Evolutionary conservation across 2,329 filamentous ascomycete genomes (phyloP).

Genomic region (Hysterium pulicare): DNA sequence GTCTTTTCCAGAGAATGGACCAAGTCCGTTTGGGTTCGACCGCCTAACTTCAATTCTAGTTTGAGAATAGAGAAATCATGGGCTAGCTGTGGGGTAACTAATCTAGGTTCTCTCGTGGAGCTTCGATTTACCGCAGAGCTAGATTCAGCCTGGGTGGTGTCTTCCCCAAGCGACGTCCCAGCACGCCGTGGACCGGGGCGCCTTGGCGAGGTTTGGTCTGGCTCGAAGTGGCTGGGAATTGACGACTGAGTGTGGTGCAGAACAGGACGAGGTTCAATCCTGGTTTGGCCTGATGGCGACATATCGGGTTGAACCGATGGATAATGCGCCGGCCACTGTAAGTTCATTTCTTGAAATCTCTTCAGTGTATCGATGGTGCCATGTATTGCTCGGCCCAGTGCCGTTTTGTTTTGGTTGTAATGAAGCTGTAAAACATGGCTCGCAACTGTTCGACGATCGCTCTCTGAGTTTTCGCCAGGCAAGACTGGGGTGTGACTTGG

Average conservation of each 20-base stretch:
- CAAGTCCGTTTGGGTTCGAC: constrained; percentile 80
- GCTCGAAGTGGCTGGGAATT: constrained; percentile 47
- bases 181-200: constrained; percentile 62
- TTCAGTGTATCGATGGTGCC: constrained; percentile 80
- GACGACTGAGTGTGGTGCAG: constrained; percentile 63
- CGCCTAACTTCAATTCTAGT: constrained; percentile 85
- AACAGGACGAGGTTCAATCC: constrained; percentile 57
- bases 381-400: constrained; percentile 83
- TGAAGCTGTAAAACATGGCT: constrained; percentile 88
- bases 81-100: constrained; percentile 88
- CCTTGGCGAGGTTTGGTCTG: constrained; percentile 39
- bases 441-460: constrained; percentile 66
- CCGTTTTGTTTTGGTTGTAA: constrained; percentile 88
- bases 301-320: constrained; percentile 68
- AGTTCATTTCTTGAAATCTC: constrained; percentile 82
- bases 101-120: constrained; percentile 65
- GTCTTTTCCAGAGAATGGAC: constrained; percentile 92
- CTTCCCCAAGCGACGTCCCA: constrained; percentile 65
- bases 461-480: constrained; percentile 50
- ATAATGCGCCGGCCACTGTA: constrained; percentile 91
- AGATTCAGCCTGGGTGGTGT: constrained; percentile 62
- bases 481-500: constrained; percentile 53
- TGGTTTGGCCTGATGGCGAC: constrained; percentile 31
- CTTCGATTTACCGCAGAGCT: constrained; percentile 67
- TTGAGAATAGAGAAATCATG: constrained; percentile 96